phyloP scores from a whole-genome alignment of 2,329 filamentous ascomycete genomes.

The Pyrenochaeta sp. region DNA sequence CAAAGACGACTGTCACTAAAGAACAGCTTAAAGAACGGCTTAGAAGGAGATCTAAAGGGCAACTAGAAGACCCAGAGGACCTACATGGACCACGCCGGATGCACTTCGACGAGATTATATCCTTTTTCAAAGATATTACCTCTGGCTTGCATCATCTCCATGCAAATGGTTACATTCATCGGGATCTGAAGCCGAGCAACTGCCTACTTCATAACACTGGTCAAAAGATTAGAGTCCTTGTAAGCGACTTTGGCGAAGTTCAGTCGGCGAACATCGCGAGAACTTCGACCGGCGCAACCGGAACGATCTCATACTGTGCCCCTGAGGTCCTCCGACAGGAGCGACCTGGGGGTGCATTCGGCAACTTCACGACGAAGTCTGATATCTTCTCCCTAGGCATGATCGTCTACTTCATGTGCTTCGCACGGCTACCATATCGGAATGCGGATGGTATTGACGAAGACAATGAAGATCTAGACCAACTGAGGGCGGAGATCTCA shows the following conservation, averaged over 20 bases:
- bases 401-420: constrained; percentile 99
- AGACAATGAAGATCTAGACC: constrained; percentile 89
- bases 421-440: constrained; percentile 83
- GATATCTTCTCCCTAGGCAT: constrained; percentile 98
- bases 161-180: constrained; percentile 90
- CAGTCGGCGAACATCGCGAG: constrained; percentile 82
- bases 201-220: constrained; percentile 85
- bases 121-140: constrained; percentile 94
- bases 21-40: constrained; percentile 90
- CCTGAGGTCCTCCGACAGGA: constrained; percentile 85
- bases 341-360: constrained; percentile 72
- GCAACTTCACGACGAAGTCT: constrained; percentile 95
- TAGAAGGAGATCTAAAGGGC: constrained; percentile 80
- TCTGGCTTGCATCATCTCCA: constrained; percentile 91
- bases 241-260: constrained; percentile 98
- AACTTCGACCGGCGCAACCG: constrained; percentile 91
- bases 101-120: constrained; percentile 92
- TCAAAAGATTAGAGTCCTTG: constrained; percentile 77
- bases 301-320: constrained; percentile 96
- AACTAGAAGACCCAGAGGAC: constrained; percentile 69
- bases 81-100: constrained; percentile 63
- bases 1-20: constrained; percentile 70
- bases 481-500: constrained; percentile 83
- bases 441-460: constrained; percentile 87
- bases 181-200: constrained; percentile 95